Evolutionary conservation across 2,329 filamentous ascomycete genomes (phyloP), one percentile per base, ranked within the genome.

Genomic region (Apiospora phragmitis): DNA sequence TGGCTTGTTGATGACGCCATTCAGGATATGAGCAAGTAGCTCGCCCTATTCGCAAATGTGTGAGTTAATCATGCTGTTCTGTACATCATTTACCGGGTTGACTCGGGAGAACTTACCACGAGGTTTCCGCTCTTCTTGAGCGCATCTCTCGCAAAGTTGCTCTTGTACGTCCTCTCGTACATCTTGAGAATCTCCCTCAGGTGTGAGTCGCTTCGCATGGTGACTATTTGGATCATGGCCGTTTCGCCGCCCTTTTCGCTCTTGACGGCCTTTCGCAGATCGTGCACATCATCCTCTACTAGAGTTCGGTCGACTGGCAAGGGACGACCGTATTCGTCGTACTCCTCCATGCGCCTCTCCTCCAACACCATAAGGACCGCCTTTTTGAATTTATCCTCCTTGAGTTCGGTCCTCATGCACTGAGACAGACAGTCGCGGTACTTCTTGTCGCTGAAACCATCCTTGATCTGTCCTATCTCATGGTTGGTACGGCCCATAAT

Each of bases 1-100:
- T 7, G 96, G 95, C 71, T 93, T 93, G 84, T 98, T 98, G 84
- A 98, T 97, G 70, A 97, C 91, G 77, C 96, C 96, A 83, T 98
- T 98, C 78, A 99, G 91, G 76, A 98, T 94, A 81, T 98, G 96
- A 0, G 94, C 94, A 47, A 98, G 90, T 26, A 97, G 91, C 84
- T 99, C 96, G 74, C 96, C 96, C 95, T 98, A 72, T 76, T 66
- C 65, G 43, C 42, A 49, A 73, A 11, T n/a, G 12, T 72, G 72
- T 71, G 71, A 42, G 68, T 71, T n/a, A 66, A 47, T 49, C 32
- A 45, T 9, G 21, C 49, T 21, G 43, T 26, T 26, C 43, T 24
- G 16, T 32, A 14, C 65, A 9, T 9, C 21, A 9, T 21, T 42
- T 43, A 42, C 68, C 51, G 38, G 43, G 41, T 12, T 26, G 38